These are phyloP conservation scores for Calocera cornea DNA, from an alignment of 768 basidiomycete genomes.

Conservation along the genomic window DNA sequence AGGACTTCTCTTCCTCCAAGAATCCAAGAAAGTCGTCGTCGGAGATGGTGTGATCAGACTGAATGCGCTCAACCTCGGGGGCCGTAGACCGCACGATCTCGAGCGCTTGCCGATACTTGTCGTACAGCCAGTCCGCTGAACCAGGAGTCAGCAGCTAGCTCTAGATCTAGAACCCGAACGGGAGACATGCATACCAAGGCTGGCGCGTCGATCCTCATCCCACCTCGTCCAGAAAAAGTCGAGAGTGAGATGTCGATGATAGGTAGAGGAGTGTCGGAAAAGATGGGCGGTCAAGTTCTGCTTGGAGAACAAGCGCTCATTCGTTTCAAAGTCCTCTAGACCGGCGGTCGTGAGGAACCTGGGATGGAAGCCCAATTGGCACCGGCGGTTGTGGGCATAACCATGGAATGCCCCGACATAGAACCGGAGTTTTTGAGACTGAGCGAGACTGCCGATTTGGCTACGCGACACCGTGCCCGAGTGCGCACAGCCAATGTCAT, in stretches of 20 bases:
- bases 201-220: background rate
- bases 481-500: constrained; percentile 13
- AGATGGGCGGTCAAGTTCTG: constrained; percentile 24
- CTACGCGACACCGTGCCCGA: constrained; percentile 3
- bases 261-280: constrained; percentile 16
- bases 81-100: constrained; percentile 10
- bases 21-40: background rate
- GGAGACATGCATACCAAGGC: background rate
- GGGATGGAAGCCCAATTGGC: constrained; percentile 23
- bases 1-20: background rate
- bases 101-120: constrained; percentile 23
- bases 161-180: background rate
- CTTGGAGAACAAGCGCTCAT: constrained; percentile 20
- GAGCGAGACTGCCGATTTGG: background rate
- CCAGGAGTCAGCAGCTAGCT: background rate
- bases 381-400: constrained; percentile 21
- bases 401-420: constrained; percentile 23
- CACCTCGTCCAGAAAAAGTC: background rate
- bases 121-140: constrained; percentile 14
- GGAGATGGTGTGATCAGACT: background rate
- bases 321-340: constrained; percentile 20
- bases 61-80: background rate
- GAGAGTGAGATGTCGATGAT: constrained; percentile 9
- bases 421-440: constrained; percentile 6
- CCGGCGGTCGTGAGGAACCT: constrained; percentile 18